These are phyloP conservation scores for Fusarium sulawesiense DNA, from an alignment of 2,329 filamentous ascomycete species.

Conservation along the genomic window DNA sequence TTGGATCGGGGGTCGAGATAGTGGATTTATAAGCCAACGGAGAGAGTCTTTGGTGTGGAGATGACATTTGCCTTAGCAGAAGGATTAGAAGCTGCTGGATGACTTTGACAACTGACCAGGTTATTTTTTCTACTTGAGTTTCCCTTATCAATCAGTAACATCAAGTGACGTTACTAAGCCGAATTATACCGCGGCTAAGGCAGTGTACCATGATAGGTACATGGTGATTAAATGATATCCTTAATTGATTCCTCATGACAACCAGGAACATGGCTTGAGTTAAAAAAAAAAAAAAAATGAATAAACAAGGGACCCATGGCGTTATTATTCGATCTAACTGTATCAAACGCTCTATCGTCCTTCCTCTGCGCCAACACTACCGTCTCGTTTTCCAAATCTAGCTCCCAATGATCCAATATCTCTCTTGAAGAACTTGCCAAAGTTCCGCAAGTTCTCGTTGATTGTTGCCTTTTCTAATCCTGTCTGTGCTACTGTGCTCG, in stretches of 20 bases:
- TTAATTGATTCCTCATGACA: conserved; percentile 40
- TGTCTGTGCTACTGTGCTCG: conserved; percentile 51
- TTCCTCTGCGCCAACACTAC: conserved; percentile 51
- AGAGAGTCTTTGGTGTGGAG: conserved; percentile 2
- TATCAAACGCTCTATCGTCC: conserved; percentile 27
- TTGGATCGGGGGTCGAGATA: conserved; percentile 13
- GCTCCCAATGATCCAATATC: conserved; percentile 83
- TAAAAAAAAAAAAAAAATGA: background rate
- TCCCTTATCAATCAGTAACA: conserved; percentile 35
- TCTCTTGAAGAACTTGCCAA: conserved; percentile 94
- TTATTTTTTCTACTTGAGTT: background rate
- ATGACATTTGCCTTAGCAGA: background rate
- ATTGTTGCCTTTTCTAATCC: conserved; percentile 74
- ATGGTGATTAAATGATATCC: background rate
- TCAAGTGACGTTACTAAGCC: conserved; percentile 13
- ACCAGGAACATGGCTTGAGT: conserved; percentile 10
- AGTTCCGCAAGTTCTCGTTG: conserved; percentile 93
- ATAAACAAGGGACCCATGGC: conserved; percentile 6
- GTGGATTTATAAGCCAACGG: conserved; percentile 27
- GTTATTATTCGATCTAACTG: conserved; percentile 1
- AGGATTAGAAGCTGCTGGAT: conserved; percentile 26
- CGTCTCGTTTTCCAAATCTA: conserved; percentile 74
- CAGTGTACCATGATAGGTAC: background rate
- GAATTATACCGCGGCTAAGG: conserved; percentile 1
- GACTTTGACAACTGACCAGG: background rate